Conservation (phyloP, 257 asterid genomes). For the Paraleonurus japonicus region DNA sequence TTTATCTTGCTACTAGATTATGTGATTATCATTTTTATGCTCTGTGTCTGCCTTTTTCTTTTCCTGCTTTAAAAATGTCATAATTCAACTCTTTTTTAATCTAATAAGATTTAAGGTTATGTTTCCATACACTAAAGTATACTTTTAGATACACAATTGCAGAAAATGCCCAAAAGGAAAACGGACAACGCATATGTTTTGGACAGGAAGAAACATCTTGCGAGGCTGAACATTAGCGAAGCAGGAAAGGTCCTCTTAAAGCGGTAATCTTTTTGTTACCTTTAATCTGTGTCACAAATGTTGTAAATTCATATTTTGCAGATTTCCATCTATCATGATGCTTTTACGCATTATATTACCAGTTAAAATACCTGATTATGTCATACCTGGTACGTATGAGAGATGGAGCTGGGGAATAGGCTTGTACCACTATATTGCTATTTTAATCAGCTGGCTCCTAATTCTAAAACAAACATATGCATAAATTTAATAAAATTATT, state of each 20-base stretch:
- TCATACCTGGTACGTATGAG: no score
- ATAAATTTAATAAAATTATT: neutral
- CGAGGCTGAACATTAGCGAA: constrained; percentile 89
- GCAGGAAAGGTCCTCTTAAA: constrained; percentile 89
- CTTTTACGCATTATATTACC: no score
- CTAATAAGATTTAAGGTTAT: neutral
- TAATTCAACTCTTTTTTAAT: neutral
- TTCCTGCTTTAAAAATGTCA: neutral
- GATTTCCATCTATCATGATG: no score
- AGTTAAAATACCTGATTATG: no score
- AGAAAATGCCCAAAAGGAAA: constrained; percentile 98
- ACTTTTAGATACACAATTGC: constrained; percentile 90
- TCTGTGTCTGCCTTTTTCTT: neutral
- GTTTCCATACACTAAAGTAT: constrained; percentile 38
- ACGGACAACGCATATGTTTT: constrained; percentile 94
- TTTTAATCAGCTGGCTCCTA: neutral
- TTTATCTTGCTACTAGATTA: neutral
- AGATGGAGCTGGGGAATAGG: no score
- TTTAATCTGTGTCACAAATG: neutral
- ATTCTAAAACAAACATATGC: no score
- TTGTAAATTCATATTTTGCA: neutral
- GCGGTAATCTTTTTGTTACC: constrained; percentile 54
- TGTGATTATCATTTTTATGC: neutral
- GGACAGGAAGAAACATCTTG: constrained; percentile 87
- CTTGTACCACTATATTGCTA: no score